phyloP scores from a whole-genome alignment of 148 eudicot genomes.

The Arbutus unedo region DNA sequence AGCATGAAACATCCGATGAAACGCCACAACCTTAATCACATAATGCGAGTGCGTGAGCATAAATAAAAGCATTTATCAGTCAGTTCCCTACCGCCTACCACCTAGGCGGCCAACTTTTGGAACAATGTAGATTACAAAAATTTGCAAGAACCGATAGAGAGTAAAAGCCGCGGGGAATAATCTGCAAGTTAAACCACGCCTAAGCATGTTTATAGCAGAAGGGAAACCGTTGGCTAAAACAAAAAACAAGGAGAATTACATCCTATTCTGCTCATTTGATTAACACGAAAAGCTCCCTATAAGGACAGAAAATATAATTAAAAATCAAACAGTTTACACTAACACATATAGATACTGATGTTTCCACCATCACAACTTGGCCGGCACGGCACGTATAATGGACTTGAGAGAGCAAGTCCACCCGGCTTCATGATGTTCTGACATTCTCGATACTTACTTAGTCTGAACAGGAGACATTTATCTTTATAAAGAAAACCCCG shows the following conservation, averaged over 20 bases:
- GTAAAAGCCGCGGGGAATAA: no score
- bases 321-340: neutral
- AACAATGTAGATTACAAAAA: no score
- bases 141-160: no score
- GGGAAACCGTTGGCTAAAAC: neutral
- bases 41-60: no score
- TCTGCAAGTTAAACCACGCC: no score
- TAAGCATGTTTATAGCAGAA: neutral
- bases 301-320: neutral
- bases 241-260: neutral
- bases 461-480: neutral
- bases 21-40: neutral
- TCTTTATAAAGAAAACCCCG: neutral
- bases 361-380: neutral
- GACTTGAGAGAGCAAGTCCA: neutral
- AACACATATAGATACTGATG: neutral
- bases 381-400: neutral
- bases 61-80: no score
- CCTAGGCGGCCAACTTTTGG: no score
- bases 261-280: neutral
- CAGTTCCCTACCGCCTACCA: no score
- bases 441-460: neutral
- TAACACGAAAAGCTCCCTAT: neutral
- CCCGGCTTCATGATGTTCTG: neutral
- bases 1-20: neutral